A percentile compares a stretch with the other conserved stretches of the same genome.
Conservation (phyloP, 768 basidiomycete species). For the Boletus patriciae region DNA sequence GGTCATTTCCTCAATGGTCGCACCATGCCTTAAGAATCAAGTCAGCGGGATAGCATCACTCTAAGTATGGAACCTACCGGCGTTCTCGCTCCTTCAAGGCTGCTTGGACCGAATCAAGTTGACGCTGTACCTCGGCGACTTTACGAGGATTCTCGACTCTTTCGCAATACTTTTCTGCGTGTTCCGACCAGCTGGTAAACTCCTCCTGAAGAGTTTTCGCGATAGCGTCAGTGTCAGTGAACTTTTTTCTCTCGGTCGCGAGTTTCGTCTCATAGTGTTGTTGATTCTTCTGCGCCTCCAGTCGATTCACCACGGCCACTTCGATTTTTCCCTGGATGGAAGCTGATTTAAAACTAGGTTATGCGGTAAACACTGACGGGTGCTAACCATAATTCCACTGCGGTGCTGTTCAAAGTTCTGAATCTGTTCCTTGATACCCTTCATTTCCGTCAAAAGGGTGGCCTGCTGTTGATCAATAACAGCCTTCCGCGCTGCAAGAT, state of each 20-base stretch:
- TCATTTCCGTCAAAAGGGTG: slow-evolving; percentile 43
- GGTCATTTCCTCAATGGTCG: slow-evolving; percentile 75
- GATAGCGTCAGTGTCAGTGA: slow-evolving; percentile 45
- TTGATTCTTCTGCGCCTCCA: slow-evolving; percentile 50
- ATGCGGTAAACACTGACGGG: background rate
- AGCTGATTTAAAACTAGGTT: background rate
- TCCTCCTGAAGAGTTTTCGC: slow-evolving; percentile 58
- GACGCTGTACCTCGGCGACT: slow-evolving; percentile 53
- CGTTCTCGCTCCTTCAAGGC: slow-evolving; percentile 68
- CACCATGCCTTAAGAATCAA: slow-evolving; percentile 57
- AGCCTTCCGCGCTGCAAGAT: slow-evolving; percentile 45
- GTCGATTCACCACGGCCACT: slow-evolving; percentile 47
- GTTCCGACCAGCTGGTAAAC: slow-evolving; percentile 63
- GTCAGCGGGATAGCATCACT: slow-evolving; percentile 1
- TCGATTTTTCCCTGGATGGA: slow-evolving; percentile 49
- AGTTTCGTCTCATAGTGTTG: slow-evolving; percentile 55
- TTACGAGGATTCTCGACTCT: slow-evolving; percentile 58
- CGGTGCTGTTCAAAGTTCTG: slow-evolving; percentile 49
- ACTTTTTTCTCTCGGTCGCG: slow-evolving; percentile 45
- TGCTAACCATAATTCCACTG: slow-evolving; percentile 45
- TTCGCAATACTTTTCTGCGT: slow-evolving; percentile 62
- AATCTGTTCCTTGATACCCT: slow-evolving; percentile 49
- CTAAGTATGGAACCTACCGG: slow-evolving; percentile 39
- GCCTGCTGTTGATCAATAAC: slow-evolving; percentile 47
- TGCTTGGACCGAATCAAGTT: slow-evolving; percentile 60